A percentile compares a stretch with the other conserved stretches of the same genome.
Evolutionary conservation across 2,329 filamentous ascomycete genomes (phyloP).

Genomic region (Fonsecaea multimorphosa): DNA sequence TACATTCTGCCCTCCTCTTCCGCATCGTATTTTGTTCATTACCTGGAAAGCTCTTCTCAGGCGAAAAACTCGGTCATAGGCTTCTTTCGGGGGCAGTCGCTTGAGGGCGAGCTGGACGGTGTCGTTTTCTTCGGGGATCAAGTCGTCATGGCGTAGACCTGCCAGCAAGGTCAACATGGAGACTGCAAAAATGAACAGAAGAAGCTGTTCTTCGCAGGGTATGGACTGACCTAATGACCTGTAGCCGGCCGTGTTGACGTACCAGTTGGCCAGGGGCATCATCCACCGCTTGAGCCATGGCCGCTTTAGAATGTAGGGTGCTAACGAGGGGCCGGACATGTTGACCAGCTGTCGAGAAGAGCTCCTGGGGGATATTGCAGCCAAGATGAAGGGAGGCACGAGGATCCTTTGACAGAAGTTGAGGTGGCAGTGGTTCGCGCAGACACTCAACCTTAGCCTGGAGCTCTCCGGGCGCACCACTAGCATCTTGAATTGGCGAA

Average conservation of each 20-base stretch:
- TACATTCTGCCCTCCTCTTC: neutral
- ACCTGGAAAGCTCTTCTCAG: slow-evolving; percentile 94
- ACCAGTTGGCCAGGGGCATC: slow-evolving; percentile 85
- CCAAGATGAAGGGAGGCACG: neutral
- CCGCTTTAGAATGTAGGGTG: slow-evolving; percentile 78
- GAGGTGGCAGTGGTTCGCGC: slow-evolving; percentile 5
- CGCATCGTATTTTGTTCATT: slow-evolving; percentile 39
- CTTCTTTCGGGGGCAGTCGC: slow-evolving; percentile 86
- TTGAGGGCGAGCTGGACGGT: slow-evolving; percentile 84
- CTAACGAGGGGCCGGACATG: slow-evolving; percentile 75
- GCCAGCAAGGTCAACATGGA: slow-evolving; percentile 19
- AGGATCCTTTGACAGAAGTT: neutral
- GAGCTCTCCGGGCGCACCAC: neutral
- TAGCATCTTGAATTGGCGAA: neutral
- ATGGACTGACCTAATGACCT: slow-evolving; percentile 78
- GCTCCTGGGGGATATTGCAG: slow-evolving; percentile 4
- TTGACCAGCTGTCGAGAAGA: slow-evolving; percentile 42
- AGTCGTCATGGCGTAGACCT: slow-evolving; percentile 79
- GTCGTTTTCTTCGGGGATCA: slow-evolving; percentile 92
- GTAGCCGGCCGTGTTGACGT: slow-evolving; percentile 87
- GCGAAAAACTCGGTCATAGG: slow-evolving; percentile 97
- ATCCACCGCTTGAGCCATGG: slow-evolving; percentile 84
- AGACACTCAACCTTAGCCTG: neutral
- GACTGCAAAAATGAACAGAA: neutral
- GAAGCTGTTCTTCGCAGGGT: slow-evolving; percentile 10